Evolutionary conservation across 1,139 yeast species (phyloP).

Genomic region (Pichia sp.): DNA sequence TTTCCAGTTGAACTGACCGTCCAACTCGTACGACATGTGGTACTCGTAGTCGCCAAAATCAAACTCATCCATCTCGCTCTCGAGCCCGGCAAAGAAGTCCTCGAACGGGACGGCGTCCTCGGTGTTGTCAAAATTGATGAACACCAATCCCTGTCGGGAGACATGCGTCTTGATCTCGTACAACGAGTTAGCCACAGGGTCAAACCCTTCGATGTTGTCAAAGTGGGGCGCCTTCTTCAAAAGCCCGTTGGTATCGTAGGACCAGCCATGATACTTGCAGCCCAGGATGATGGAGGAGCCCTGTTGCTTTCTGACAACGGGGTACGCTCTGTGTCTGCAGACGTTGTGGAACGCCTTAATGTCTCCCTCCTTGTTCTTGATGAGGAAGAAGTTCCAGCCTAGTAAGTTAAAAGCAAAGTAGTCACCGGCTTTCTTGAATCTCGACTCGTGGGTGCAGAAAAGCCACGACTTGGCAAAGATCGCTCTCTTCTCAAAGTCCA

Average conservation of each 20-base stretch:
- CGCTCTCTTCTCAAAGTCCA: constrained; percentile 54
- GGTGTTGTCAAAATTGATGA: constrained; percentile 47
- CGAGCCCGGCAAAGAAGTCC: constrained; percentile 49
- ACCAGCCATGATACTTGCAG: constrained; percentile 63
- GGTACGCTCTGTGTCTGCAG: constrained; percentile 62
- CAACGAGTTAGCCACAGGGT: constrained; percentile 50
- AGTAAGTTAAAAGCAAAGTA: constrained; percentile 47
- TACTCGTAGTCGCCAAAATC: constrained; percentile 59
- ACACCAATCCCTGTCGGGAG: constrained; percentile 54
- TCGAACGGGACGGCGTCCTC: constrained; percentile 41
- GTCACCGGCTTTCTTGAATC: constrained; percentile 55
- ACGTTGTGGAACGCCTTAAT: constrained; percentile 60
- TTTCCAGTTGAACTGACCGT: constrained; percentile 62
- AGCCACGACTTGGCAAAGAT: constrained; percentile 56
- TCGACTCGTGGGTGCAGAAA: constrained; percentile 45
- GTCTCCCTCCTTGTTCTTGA: constrained; percentile 48
- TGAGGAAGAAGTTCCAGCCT: constrained; percentile 53
- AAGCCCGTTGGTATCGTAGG: constrained; percentile 53
- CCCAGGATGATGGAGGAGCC: constrained; percentile 57
- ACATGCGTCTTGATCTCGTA: constrained; percentile 52
- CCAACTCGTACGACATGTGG: constrained; percentile 61
- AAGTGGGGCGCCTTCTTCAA: constrained; percentile 60
- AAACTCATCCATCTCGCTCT: constrained; percentile 49
- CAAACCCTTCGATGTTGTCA: constrained; percentile 54
- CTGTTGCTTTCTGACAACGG: constrained; percentile 52